Evolutionary conservation across 345 rosid genomes (phyloP).

Genomic region (Lepidium aucheri): DNA sequence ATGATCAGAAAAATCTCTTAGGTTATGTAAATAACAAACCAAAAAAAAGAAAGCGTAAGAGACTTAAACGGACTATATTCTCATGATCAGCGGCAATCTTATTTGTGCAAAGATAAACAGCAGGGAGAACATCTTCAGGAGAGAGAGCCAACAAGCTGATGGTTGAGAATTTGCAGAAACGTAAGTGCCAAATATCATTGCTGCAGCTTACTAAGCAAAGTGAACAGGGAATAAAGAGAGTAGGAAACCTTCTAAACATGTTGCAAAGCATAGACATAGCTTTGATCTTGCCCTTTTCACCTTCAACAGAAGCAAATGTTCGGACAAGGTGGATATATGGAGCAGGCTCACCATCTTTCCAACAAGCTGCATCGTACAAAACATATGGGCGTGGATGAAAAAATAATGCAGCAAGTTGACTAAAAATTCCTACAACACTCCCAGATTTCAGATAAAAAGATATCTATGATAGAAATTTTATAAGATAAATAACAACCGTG

Average conservation of each 20-base stretch:
- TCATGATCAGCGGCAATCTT: slow-evolving; percentile 85
- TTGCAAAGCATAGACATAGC: slow-evolving; percentile 84
- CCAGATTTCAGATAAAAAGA: neutral
- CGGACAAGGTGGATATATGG: slow-evolving; percentile 84
- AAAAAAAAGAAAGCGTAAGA: neutral
- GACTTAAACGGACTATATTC: slow-evolving; percentile 48
- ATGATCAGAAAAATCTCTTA: neutral
- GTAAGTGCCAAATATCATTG: neutral
- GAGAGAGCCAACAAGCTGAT: slow-evolving; percentile 82
- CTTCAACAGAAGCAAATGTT: slow-evolving; percentile 71
- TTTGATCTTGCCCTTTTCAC: slow-evolving; percentile 81
- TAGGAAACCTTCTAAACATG: slow-evolving; percentile 80
- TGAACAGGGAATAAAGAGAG: neutral
- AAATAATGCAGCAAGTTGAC: neutral
- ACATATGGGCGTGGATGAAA: neutral
- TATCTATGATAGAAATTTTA: neutral
- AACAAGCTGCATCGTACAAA: slow-evolving; percentile 56
- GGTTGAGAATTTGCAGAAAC: slow-evolving; percentile 6
- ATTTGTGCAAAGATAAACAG: slow-evolving; percentile 79
- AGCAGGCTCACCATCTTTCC: slow-evolving; percentile 68
- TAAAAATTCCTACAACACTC: neutral
- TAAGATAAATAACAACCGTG: slow-evolving; percentile 49
- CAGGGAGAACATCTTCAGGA: slow-evolving; percentile 78
- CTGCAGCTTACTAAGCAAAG: slow-evolving; percentile 1
- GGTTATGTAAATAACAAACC: neutral